Percentiles rank a stretch among this genome's conserved stretches.
Evolutionary conservation across 2,329 filamentous ascomycete species (phyloP).

Genomic region (Colletotrichum costaricense): DNA sequence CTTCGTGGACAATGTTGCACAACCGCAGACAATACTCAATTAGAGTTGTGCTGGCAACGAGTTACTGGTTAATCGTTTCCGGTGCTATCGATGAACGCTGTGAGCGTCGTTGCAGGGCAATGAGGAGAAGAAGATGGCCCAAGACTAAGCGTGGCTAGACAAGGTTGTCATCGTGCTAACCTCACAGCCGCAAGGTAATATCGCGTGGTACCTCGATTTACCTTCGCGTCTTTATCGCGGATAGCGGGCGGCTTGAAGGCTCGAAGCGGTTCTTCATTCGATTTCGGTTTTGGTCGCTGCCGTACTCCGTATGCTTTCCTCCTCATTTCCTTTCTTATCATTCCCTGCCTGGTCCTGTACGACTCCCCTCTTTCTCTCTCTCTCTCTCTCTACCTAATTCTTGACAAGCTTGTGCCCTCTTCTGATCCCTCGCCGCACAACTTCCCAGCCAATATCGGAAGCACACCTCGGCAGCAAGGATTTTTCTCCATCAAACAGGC

Average conservation of each 20-base stretch:
- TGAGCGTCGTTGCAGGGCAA: not conserved
- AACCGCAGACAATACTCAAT: not conserved
- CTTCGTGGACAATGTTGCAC: not conserved
- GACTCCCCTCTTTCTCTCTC: not conserved
- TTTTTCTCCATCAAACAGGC: constrained; percentile 5
- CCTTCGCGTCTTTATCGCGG: not conserved
- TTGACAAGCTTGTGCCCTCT: not conserved
- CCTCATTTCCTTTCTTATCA: not conserved
- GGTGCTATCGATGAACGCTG: not conserved
- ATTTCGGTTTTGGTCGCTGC: not conserved
- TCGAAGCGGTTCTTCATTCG: not conserved
- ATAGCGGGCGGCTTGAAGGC: not conserved
- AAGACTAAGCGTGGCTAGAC: not conserved
- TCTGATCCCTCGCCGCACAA: constrained; percentile 2
- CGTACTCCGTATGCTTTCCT: not conserved
- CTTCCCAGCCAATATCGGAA: constrained; percentile 23
- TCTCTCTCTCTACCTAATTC: not conserved
- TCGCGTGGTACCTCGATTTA: not conserved
- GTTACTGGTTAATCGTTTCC: not conserved
- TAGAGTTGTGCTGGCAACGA: not conserved
- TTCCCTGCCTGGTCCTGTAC: not conserved
- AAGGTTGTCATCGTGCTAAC: not conserved
- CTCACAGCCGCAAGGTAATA: constrained; percentile 21
- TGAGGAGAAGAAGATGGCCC: not conserved
- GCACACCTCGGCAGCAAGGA: constrained; percentile 20